Evolutionary conservation across 257 asterid genomes (phyloP).

Genomic region (Przewalskia tangutica): DNA sequence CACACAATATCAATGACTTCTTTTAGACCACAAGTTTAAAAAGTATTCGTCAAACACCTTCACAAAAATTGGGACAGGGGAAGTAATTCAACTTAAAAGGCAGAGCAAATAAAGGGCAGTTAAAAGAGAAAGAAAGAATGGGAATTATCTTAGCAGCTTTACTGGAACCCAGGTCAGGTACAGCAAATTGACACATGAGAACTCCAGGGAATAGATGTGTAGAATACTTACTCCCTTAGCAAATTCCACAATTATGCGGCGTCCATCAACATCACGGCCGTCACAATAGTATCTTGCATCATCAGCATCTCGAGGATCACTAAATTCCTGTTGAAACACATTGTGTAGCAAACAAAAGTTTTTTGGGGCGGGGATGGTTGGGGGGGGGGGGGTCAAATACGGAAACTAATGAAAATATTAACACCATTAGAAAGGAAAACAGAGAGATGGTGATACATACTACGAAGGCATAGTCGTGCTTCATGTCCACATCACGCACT

Average conservation of each 20-base stretch:
- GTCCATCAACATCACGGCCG: conserved; percentile 94
- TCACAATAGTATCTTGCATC: conserved; percentile 78
- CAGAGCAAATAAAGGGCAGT: neutral
- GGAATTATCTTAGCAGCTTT: neutral
- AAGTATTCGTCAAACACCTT: no score
- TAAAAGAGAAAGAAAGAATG: neutral
- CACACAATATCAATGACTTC: no score
- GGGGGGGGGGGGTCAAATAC: neutral
- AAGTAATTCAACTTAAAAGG: neutral
- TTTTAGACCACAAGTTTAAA: no score
- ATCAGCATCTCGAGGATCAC: conserved; percentile 97
- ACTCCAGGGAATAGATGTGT: neutral
- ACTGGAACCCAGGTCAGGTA: neutral
- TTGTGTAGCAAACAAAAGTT: conserved; percentile 16
- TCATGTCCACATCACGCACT: conserved; percentile 99
- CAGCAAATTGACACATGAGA: neutral
- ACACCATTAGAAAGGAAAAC: neutral
- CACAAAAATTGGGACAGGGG: no score
- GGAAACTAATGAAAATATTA: neutral
- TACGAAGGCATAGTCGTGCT: conserved; percentile 97
- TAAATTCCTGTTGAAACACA: conserved; percentile 54
- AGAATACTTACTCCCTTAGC: conserved; percentile 77
- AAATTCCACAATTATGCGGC: conserved; percentile 78
- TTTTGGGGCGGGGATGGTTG: neutral
- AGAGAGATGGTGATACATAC: conserved; percentile 43